Percentiles rank a stretch among this genome's conserved stretches.
phyloP scores from a whole-genome alignment of 176 grass and related monocot species.

The Triticum timopheevii region DNA sequence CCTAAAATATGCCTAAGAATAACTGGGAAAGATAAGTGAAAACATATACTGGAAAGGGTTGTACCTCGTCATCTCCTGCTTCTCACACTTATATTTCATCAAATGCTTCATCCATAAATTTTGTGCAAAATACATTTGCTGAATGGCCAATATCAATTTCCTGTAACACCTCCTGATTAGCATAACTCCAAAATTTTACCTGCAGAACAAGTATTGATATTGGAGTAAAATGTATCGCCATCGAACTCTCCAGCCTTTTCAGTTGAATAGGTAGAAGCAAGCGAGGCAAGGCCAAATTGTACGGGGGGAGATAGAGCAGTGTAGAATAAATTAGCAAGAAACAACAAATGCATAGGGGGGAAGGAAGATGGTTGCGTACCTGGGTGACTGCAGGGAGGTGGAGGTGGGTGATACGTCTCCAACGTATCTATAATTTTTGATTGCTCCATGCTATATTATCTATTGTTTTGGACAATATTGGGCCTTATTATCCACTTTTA shows the following conservation, averaged over 20 bases:
- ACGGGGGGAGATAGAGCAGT: too few species aligned
- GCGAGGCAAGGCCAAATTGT: too few species aligned
- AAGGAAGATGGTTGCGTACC: too few species aligned
- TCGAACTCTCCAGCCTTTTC: background rate
- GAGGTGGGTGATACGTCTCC: too few species aligned
- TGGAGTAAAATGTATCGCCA: background rate
- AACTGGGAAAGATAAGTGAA: background rate
- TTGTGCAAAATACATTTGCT: conserved; percentile 87
- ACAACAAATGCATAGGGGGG: too few species aligned
- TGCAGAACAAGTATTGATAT: conserved; percentile 41
- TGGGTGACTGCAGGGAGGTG: too few species aligned
- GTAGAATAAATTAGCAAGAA: too few species aligned
- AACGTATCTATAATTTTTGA: too few species aligned
- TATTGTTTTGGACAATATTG: too few species aligned
- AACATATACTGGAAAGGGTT: background rate
- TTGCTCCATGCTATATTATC: too few species aligned
- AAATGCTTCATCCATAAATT: conserved; percentile 81
- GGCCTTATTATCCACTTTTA: too few species aligned
- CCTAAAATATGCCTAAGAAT: background rate
- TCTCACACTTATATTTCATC: conserved; percentile 86
- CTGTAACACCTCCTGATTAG: conserved; percentile 59
- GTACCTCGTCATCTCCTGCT: conserved; percentile 87
- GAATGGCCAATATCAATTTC: conserved; percentile 84
- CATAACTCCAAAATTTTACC: conserved; percentile 93
- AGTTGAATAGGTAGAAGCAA: background rate